Base-by-base conservation (phyloP, 2,329 filamentous ascomycete species). In the Xylariaceae sp. region DNA sequence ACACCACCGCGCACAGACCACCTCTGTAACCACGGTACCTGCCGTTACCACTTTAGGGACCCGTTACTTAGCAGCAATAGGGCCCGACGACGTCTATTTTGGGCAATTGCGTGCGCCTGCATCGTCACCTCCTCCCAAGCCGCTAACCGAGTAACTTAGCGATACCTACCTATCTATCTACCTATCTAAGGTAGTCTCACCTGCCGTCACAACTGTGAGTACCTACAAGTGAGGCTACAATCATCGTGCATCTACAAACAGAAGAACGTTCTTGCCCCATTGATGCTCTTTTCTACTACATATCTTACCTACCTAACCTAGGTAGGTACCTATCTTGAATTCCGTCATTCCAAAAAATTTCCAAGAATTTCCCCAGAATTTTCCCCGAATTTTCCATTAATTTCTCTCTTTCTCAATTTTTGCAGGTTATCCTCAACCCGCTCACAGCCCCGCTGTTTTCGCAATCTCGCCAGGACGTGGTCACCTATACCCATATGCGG, bases 41-140 rank as follows among this genome's bases (percentile, higher is more conserved):
- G 35, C 34, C 30, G 12, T n/a, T 49, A 31, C 47, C 29, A 39
- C 27, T 29, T 34, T 35, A 34, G 47, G 43, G 50, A 42, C 34
- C 26, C 50, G 42, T 32, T 7, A 39, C 51, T 34, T 40, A 37
- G 43, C 37, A 37, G 19, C 40, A 49, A 52, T 44, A 57, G 37
- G 32, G 39, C 26, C 50, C 53, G 51, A 46, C 46, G 47, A 37
- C 49, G 34, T 58, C 58, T 56, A 39, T 51, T 60, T 60, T 60
- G 54, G 58, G 58, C 55, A 60, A 58, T 50, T 56, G 51, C 50
- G 45, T 53, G 42, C 41, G 27, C 27, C 49, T 44, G 29, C 57
- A 52, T 30, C 51, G 50, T 32, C 50, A 52, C 41, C 49, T 44
- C 41, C 49, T 44, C 45, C 9, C 37, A 54, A 41, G 49, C 45